Conservation (phyloP, 805 yeast genomes). For the Candida xyloterini region DNA sequence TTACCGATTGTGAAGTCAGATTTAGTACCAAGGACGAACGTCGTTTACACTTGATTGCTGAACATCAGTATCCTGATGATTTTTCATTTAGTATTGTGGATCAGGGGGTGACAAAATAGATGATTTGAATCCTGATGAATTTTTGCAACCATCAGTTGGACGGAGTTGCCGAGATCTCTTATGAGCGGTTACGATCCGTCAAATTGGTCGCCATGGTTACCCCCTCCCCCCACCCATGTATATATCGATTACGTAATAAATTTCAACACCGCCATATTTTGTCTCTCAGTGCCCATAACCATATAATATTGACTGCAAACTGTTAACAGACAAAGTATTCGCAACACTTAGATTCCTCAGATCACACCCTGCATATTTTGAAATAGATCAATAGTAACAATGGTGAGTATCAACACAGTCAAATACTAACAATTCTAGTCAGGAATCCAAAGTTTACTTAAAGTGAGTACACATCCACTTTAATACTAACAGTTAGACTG, state of each 20-base stretch:
- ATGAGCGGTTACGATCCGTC: no score
- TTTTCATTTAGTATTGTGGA: slow-evolving; percentile 31
- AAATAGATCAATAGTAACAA: background rate
- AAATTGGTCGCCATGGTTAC: no score
- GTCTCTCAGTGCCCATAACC: slow-evolving; percentile 1
- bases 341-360: no score
- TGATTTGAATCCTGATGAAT: no score
- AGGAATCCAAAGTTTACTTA: slow-evolving; percentile 70
- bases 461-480: slow-evolving; percentile 34
- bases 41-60: slow-evolving; percentile 45
- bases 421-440: slow-evolving; percentile 25
- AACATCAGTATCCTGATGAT: slow-evolving; percentile 47
- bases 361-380: no score
- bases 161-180: no score
- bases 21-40: slow-evolving; percentile 42
- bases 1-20: slow-evolving; percentile 36
- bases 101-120: slow-evolving; percentile 18
- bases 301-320: slow-evolving; percentile 7
- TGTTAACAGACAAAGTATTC: background rate
- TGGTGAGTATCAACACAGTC: background rate
- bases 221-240: no score
- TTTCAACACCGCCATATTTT: background rate
- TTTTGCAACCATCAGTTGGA: no score
- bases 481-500: slow-evolving; percentile 52
- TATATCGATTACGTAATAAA: background rate